A percentile compares a stretch with the other conserved stretches of the same genome.
These are phyloP conservation scores for Podaxis mareebaensis DNA, from an alignment of 768 basidiomycete genomes.

Conservation along the genomic window DNA sequence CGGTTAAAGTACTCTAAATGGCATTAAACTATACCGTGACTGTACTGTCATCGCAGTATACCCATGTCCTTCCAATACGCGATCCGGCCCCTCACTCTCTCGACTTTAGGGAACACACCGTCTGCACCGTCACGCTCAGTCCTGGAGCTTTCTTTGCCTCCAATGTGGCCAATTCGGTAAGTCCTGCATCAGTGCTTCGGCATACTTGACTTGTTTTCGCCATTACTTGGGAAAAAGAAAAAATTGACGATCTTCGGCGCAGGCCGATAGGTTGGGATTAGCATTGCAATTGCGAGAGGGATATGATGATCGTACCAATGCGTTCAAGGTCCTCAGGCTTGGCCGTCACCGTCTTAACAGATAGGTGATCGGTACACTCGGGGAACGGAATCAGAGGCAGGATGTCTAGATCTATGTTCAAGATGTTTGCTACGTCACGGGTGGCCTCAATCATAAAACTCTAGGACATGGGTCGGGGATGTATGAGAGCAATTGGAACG, in stretches of 20 bases:
- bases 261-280: constrained; percentile 25
- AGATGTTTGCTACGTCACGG: too few species aligned
- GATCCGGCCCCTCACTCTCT: constrained; percentile 34
- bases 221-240: constrained; percentile 32
- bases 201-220: constrained; percentile 19
- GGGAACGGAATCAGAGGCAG: background rate
- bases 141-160: constrained; percentile 27
- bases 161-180: constrained; percentile 28
- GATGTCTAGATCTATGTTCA: background rate
- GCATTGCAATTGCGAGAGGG: background rate
- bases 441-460: constrained; percentile 25
- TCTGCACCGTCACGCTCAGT: constrained; percentile 35
- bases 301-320: background rate
- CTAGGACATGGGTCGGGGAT: constrained; percentile 35
- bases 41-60: constrained; percentile 18
- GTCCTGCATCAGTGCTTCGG: constrained; percentile 18
- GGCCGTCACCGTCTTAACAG: background rate
- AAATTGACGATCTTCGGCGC: constrained; percentile 37
- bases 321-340: background rate
- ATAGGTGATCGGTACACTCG: background rate
- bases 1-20: too few species aligned
- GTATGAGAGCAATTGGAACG: constrained; percentile 32
- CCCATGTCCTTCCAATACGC: constrained; percentile 36
- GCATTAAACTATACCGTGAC: too few species aligned
- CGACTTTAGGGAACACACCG: constrained; percentile 25